Base-by-base conservation (phyloP, 1,284 basidiomycete species). In the Pseudozyma sp. region DNA sequence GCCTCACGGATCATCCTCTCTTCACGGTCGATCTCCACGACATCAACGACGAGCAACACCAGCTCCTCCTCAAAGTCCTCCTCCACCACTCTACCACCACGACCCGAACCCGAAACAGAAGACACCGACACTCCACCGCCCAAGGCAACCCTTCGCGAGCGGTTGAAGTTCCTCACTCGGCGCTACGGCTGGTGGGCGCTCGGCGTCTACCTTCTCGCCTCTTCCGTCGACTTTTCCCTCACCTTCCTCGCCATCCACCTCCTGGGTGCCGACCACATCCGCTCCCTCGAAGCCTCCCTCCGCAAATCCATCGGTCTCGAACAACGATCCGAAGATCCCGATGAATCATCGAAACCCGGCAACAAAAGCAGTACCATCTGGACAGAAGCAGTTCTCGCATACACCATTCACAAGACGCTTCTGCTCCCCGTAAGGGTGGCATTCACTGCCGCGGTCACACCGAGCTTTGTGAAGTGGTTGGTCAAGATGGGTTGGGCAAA, bases 321-420 rank as follows among this genome's bases (percentile, higher is more conserved):
- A 49, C 53, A 58, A 19, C 59, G 64, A 57, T 30, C 68, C 29
- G 47, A 57, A 4, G 63, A 68, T 16, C 9, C 46, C 11, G 24
- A 50, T 13, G 11, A 10, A 6, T 1, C 17, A 11, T 7, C 48
- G 5, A 24, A 19, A 16, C 13, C 14, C 19, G 37, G 47, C 17
- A 34, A 4, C 37, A 42, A 46, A 47, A 48, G 24, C 49, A 29
- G 59, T 17, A 44, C 60, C 16, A 54, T 97, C 8, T 95, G 93
- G 85, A 94, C 95, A 37, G 97, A 97, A 89, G 86, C 94, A 43
- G 89, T 94, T 0, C 87, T 99, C 65, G 96, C 97, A 7, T 99
- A 95, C 85, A 92, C 92, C 8, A 90, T 99, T 56, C 96, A 99
- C 88, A 99, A 99, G 87, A 97, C 94, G 0, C 84, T 94, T 0